phyloP scores from a whole-genome alignment of 179 eudicot species.

The Vitellaria paradoxa region DNA sequence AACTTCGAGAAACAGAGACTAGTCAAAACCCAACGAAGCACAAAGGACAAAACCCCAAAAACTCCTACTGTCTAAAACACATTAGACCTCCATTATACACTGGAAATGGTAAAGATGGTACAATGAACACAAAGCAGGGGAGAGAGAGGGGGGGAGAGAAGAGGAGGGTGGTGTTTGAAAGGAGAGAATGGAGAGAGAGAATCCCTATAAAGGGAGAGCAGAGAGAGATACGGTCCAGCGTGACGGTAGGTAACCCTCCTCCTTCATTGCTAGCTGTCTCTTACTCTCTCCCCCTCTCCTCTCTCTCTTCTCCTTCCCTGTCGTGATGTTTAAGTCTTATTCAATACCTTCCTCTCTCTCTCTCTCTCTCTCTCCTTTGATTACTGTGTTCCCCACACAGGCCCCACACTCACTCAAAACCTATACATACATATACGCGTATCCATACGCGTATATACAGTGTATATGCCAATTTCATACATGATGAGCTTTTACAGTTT shows the following conservation, averaged over 20 bases:
- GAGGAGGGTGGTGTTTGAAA: not conserved
- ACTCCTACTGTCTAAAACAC: not conserved
- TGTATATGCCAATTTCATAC: no score
- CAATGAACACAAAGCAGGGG: not conserved
- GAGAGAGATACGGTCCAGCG: constrained; percentile 1
- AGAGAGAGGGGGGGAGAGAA: constrained; percentile 1
- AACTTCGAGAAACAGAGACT: not conserved
- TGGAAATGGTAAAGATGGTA: not conserved
- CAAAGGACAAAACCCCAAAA: constrained; percentile 6
- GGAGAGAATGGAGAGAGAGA: constrained; percentile 7
- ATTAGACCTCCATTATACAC: not conserved
- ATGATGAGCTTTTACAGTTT: no score
- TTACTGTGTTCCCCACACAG: constrained; percentile 7
- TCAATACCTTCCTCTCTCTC: constrained; percentile 1
- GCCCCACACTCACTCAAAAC: constrained; percentile 13
- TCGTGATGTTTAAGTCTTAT: constrained; percentile 33
- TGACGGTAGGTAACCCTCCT: constrained; percentile 31
- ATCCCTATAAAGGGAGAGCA: constrained; percentile 10
- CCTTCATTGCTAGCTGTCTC: constrained; percentile 44
- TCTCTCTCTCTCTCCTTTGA: constrained; percentile 10
- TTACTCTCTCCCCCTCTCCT: constrained; percentile 12
- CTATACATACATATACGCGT: not conserved
- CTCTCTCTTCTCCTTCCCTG: constrained; percentile 20
- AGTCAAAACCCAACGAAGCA: not conserved
- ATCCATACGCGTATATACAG: not conserved